phyloP scores from a whole-genome alignment of 2,329 filamentous ascomycete species.

The Aureobasidium sp. region DNA sequence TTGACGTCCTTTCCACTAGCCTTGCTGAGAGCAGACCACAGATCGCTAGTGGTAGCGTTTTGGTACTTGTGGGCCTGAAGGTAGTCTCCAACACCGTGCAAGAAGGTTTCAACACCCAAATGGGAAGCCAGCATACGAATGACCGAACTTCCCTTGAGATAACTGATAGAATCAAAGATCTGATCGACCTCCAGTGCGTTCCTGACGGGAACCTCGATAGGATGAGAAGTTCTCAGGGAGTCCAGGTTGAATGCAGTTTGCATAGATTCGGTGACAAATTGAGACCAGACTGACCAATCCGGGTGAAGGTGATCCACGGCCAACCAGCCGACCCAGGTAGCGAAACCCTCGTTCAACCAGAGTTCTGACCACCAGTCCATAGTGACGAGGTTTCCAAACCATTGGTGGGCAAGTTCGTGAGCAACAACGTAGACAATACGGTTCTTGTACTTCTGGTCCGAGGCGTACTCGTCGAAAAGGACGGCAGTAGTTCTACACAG shows the following conservation, averaged over 20 bases:
- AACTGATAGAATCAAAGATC: slow-evolving; percentile 95
- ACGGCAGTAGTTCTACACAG: slow-evolving; percentile 65
- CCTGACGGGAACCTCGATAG: slow-evolving; percentile 89
- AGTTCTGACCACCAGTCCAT: slow-evolving; percentile 72
- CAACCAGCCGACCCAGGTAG: slow-evolving; percentile 96
- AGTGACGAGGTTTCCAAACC: slow-evolving; percentile 91
- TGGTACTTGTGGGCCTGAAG: slow-evolving; percentile 81
- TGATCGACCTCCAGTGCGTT: slow-evolving; percentile 96
- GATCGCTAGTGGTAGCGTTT: slow-evolving; percentile 81
- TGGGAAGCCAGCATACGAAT: slow-evolving; percentile 94
- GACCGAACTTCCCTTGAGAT: slow-evolving; percentile 90
- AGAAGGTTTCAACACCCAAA: slow-evolving; percentile 78
- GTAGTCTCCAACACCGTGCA: slow-evolving; percentile 84
- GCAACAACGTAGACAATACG: slow-evolving; percentile 93
- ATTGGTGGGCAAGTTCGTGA: slow-evolving; percentile 95
- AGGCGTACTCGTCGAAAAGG: slow-evolving; percentile 88
- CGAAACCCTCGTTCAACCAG: slow-evolving; percentile 94
- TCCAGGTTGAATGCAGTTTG: slow-evolving; percentile 88
- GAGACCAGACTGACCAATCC: slow-evolving; percentile 95
- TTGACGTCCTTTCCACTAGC: slow-evolving; percentile 82
- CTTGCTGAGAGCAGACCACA: slow-evolving; percentile 82
- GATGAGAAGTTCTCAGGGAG: slow-evolving; percentile 81
- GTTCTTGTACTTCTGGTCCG: slow-evolving; percentile 85
- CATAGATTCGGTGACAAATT: slow-evolving; percentile 93
- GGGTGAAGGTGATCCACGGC: slow-evolving; percentile 87